phyloP scores from a whole-genome alignment of 2,329 filamentous ascomycete species.

The Cladophialophora exuberans region DNA sequence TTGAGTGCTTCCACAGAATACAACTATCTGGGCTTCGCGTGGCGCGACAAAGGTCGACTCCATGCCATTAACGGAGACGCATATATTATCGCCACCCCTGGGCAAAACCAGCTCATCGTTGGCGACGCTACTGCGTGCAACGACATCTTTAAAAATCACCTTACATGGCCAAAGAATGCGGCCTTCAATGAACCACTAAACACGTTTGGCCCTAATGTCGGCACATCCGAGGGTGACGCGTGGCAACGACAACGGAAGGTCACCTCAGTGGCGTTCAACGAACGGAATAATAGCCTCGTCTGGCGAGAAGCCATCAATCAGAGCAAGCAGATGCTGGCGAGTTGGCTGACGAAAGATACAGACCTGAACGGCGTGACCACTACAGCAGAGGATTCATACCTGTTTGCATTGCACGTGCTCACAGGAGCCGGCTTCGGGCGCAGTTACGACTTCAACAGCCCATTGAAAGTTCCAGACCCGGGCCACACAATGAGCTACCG shows the following conservation, averaged over 20 bases:
- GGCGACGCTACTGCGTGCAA: neutral
- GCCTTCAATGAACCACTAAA: conserved; percentile 11
- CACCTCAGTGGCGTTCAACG: conserved; percentile 48
- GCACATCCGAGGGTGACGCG: conserved; percentile 14
- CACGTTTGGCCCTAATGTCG: conserved; percentile 16
- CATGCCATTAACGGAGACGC: conserved; percentile 2
- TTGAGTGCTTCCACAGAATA: conserved; percentile 12
- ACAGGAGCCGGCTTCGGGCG: conserved; percentile 29
- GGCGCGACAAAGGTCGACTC: neutral
- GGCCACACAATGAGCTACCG: conserved; percentile 31
- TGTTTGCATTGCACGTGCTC: conserved; percentile 30
- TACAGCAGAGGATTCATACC: conserved; percentile 22
- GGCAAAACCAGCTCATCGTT: conserved; percentile 12
- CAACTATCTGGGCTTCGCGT: conserved; percentile 17
- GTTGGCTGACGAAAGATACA: neutral
- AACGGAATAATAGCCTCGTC: conserved; percentile 45
- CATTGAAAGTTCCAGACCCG: neutral
- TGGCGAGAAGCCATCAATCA: conserved; percentile 42
- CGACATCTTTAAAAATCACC: conserved; percentile 5
- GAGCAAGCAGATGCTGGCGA: conserved; percentile 37
- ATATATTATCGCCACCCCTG: conserved; percentile 16
- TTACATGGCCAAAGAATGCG: conserved; percentile 5
- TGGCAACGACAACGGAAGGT: conserved; percentile 50
- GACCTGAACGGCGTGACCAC: conserved; percentile 14
- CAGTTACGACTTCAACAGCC: conserved; percentile 26